These are phyloP conservation scores for Yamadazyma atlantica DNA, from an alignment of 1,139 yeast species.

Conservation along the genomic window DNA sequence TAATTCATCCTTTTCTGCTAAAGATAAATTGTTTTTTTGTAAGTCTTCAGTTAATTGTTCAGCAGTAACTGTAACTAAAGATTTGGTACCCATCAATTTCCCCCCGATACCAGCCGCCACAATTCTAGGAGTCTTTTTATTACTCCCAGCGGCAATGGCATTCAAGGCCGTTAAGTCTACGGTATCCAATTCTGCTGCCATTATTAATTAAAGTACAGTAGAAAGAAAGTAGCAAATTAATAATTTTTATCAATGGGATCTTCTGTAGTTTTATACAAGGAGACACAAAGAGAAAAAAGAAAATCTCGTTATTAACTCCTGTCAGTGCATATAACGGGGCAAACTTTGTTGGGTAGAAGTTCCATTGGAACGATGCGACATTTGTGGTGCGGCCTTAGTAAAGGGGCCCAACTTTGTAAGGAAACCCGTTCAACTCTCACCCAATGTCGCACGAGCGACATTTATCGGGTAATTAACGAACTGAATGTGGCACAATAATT, in stretches of 20 bases:
- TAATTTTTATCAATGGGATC: slow-evolving; percentile 1
- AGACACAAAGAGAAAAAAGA: not conserved
- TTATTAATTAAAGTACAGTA: not conserved
- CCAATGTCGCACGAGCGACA: not conserved
- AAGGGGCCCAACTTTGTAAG: not conserved
- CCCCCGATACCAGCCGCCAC: slow-evolving; percentile 82
- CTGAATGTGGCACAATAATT: not conserved
- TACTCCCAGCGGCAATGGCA: slow-evolving; percentile 87
- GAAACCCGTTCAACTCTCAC: too few species aligned
- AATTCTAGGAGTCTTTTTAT: slow-evolving; percentile 65
- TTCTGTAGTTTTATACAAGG: not conserved
- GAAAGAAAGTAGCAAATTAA: not conserved
- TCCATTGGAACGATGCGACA: not conserved
- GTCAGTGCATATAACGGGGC: not conserved
- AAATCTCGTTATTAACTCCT: not conserved
- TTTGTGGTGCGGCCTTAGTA: not conserved
- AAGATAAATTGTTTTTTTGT: slow-evolving; percentile 21
- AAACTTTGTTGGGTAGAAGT: not conserved
- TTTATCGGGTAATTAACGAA: too few species aligned
- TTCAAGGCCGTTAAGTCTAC: slow-evolving; percentile 76
- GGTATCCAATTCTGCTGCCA: slow-evolving; percentile 36
- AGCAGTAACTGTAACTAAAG: slow-evolving; percentile 64
- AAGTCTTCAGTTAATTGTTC: slow-evolving; percentile 59
- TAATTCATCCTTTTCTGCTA: slow-evolving; percentile 55
- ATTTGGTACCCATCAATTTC: slow-evolving; percentile 75